Percentiles rank a stretch among this genome's conserved stretches.
Conservation (phyloP, 495 filamentous ascomycete genomes). For the Xanthoparmelia taractica region DNA sequence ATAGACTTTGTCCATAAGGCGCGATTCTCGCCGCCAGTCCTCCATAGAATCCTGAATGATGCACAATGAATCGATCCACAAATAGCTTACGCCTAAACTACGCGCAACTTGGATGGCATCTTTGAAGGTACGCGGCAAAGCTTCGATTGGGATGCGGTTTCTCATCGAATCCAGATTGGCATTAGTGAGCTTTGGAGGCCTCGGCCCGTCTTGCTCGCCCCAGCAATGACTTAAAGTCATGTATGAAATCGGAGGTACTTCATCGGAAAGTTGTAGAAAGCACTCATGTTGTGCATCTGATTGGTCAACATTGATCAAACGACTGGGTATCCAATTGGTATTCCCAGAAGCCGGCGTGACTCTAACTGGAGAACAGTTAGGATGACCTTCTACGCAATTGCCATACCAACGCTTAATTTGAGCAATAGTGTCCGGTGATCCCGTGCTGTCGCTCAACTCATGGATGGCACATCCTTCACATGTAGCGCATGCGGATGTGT, state of each 20-base stretch:
- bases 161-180: constrained; percentile 14
- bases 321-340: not conserved
- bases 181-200: constrained; percentile 13
- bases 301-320: not conserved
- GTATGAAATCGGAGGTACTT: not conserved
- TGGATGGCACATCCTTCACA: not conserved
- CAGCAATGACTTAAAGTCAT: constrained; percentile 33
- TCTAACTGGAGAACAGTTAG: not conserved
- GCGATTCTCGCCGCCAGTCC: constrained; percentile 30
- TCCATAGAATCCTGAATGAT: constrained; percentile 27
- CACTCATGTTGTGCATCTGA: not conserved
- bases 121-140: constrained; percentile 29
- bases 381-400: not conserved
- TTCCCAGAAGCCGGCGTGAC: not conserved
- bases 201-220: constrained; percentile 15
- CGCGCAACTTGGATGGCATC: constrained; percentile 24
- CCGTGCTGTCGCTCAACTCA: not conserved
- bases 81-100: constrained; percentile 22
- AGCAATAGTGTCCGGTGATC: not conserved
- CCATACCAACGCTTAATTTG: not conserved
- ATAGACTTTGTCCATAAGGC: constrained; percentile 28
- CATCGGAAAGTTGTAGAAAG: not conserved
- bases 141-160: constrained; percentile 15
- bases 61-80: constrained; percentile 35
- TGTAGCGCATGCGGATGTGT: not conserved